Conservation (phyloP, 352 stramenopile species). For the Pythium plurisporium region DNA sequence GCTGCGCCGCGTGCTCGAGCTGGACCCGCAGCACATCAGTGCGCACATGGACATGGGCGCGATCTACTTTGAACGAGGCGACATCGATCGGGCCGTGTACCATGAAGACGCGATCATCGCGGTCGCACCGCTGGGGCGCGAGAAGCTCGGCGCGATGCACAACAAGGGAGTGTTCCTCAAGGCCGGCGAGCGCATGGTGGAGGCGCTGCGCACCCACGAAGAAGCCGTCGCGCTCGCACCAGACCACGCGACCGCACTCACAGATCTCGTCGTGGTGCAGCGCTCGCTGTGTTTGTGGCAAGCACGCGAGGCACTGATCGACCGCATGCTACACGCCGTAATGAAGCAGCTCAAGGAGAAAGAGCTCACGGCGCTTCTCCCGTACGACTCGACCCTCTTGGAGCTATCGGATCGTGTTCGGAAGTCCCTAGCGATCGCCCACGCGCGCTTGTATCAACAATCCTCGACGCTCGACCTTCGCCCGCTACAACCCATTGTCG, state of each 20-base stretch:
- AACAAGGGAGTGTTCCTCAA: conserved; percentile 79
- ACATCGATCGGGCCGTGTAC: conserved; percentile 33
- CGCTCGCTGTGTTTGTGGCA: conserved; percentile 64
- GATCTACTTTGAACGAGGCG: conserved; percentile 41
- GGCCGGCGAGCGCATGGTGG: conserved; percentile 29
- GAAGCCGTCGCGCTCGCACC: conserved; percentile 35
- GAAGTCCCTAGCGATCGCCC: conserved; percentile 36
- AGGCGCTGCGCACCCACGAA: conserved; percentile 40
- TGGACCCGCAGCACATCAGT: conserved; percentile 35
- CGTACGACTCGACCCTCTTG: conserved; percentile 73
- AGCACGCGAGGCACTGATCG: conserved; percentile 40
- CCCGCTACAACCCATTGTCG: not conserved
- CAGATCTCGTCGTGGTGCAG: conserved; percentile 44
- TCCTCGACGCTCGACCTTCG: conserved; percentile 29
- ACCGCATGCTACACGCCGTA: conserved; percentile 31
- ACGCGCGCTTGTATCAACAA: conserved; percentile 34
- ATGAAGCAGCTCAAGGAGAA: conserved; percentile 15
- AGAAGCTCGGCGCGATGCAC: conserved; percentile 37
- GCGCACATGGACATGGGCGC: conserved; percentile 52
- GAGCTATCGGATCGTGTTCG: conserved; percentile 43
- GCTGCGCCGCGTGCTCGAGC: conserved; percentile 32
- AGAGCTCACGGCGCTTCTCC: conserved; percentile 31
- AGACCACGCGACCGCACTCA: conserved; percentile 32
- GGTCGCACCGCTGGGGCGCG: not conserved
- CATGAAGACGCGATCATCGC: conserved; percentile 44